A percentile compares a stretch with the other conserved stretches of the same genome.
phyloP scores from a whole-genome alignment of 2,329 filamentous ascomycete species.

The Graphiopsis chlorocephala region DNA sequence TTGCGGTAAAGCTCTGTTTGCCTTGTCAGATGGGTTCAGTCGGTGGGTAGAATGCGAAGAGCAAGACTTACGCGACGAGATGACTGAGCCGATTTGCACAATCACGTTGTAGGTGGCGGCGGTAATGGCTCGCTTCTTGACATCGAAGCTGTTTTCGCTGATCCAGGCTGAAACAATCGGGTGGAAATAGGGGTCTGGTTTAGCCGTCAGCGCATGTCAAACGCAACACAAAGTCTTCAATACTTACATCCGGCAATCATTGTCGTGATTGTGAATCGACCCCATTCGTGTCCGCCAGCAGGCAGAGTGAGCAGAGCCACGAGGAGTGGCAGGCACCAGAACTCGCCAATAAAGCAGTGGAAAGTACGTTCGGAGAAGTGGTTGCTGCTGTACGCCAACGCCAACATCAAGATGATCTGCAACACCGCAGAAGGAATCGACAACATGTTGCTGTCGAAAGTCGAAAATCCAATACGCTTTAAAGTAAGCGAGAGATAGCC shows the following conservation, averaged over 20 bases:
- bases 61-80: slow-evolving; percentile 11
- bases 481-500: slow-evolving; percentile 20
- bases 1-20: slow-evolving; percentile 35
- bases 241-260: slow-evolving; percentile 33
- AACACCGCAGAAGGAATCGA: slow-evolving; percentile 41
- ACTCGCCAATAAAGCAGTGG: slow-evolving; percentile 42
- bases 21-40: not conserved
- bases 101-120: slow-evolving; percentile 40
- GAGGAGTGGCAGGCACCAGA: slow-evolving; percentile 43
- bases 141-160: slow-evolving; percentile 61
- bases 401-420: slow-evolving; percentile 52
- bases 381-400: slow-evolving; percentile 51
- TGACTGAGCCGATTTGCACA: slow-evolving; percentile 11
- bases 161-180: slow-evolving; percentile 61
- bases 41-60: not conserved
- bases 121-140: slow-evolving; percentile 52
- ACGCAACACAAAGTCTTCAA: slow-evolving; percentile 33
- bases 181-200: slow-evolving; percentile 47
- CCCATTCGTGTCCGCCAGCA: slow-evolving; percentile 37
- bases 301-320: slow-evolving; percentile 38
- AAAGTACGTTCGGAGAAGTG: slow-evolving; percentile 54
- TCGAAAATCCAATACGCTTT: slow-evolving; percentile 24
- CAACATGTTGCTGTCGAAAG: slow-evolving; percentile 44
- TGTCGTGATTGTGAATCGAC: slow-evolving; percentile 38
- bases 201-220: slow-evolving; percentile 36